Evolutionary conservation across 768 basidiomycete genomes (phyloP), one percentile per base, ranked within the genome.

Genomic region (Xerocomus brunneocitrinus): DNA sequence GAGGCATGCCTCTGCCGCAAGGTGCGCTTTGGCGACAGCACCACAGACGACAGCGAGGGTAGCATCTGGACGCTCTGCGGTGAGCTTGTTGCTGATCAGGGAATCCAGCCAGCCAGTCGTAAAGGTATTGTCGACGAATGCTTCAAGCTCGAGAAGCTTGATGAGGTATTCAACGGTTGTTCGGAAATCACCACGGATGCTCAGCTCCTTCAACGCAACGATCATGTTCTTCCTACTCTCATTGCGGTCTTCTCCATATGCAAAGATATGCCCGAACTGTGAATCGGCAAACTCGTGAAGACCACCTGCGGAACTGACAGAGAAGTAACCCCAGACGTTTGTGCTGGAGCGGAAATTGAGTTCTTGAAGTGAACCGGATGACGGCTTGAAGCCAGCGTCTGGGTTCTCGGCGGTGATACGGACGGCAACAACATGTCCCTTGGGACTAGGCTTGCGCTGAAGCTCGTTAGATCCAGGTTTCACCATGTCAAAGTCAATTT

Each of bases 311-410:
- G 88, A 87, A 41, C 83, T 84, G 62, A 99, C 97, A 14, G 97
- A 98, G 79, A 99, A 99, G 76, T 99, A 99, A 56, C 97, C 97
- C 97, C 97, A 99, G 42, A 99, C 97, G 58, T 99, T 99, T 42
- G 93, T 98, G 72, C 90, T 97, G 27, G 95, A 98, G 53, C 97
- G 87, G 86, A 99, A 99, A 73, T 98, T 99, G 61, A 99, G 90
- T 67, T 98, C 97, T 70, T 98, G 97, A 14, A 99, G 77, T 36
- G 90, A 88, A 58, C 97, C 97, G 3, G 92, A 95, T 2, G 97
- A 98, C 1, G 97, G 97, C 73, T 99, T 99, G 81, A 99, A 99
- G 5, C 97, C 97, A 9, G 97, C 97, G 66, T 99, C 97, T 25
- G 97, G 97, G 71, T 99, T 99, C 74, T 99, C 97, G 31, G 95